Base-by-base conservation (phyloP, 495 filamentous ascomycete genomes). In the Penicillium cinerascens region DNA sequence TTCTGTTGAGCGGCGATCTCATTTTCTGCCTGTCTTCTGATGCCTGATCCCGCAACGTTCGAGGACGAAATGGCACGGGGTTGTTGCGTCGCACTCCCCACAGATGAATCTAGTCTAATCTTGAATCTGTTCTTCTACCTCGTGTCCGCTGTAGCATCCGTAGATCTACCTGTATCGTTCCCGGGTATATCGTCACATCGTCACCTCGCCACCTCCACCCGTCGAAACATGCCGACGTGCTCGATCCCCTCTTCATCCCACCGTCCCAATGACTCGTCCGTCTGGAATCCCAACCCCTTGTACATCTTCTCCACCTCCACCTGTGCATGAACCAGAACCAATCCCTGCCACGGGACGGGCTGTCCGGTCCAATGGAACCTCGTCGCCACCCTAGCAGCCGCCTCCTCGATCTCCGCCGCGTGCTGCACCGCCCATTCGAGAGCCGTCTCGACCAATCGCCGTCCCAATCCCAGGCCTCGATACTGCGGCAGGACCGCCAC, bases 221-320 rank as follows among this genome's bases (percentile, higher is more conserved):
- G 49, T 48, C 52, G 70, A 62, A 73, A 92, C 89, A 95, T 92
- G 13, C 86, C 89, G 25, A 91, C 79, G 78, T 96, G 92, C 59
- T 79, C 75, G 56, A 95, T 89, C 18, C 88, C 89, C 55, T 95
- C 89, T 72, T 96, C 91, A 36, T 74, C 70, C 89, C 91, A 97
- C 55, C 56, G 70, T 0, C 89, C 88, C 82, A 93, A 79, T 7
- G 64, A 69, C 62, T 82, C 74, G 70, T 96, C 91, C 7, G 78
- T 64, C 56, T 68, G 63, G 61, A 95, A 97, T 0, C 90, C 90
- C 66, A 82, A 74, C 47, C 71, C 71, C 49, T 59, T 62, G 80
- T 88, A 95, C 56, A 83, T 66, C 54, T 60, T 61, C 55, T 80
- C 76, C 22, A 86, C 83, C 11, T 68, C 56, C 52, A 74, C 78